Evolutionary conservation across 345 rosid genomes (phyloP).

Genomic region (Pistacia atlantica): DNA sequence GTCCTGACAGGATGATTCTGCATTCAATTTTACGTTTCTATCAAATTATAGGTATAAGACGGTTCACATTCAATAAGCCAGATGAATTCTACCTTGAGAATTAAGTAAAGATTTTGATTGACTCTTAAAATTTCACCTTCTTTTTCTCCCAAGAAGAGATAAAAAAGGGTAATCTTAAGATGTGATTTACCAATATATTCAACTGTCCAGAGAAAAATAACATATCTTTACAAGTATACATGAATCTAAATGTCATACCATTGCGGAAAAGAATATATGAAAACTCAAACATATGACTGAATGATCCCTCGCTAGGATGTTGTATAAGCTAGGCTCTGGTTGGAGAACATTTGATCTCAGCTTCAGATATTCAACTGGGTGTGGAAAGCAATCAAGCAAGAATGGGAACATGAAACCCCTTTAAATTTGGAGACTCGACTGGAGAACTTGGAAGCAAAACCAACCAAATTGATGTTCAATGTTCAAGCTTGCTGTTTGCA

Average conservation of each 20-base stretch:
- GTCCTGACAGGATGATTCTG: no score
- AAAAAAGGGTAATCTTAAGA: background rate
- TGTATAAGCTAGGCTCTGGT: background rate
- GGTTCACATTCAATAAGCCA: background rate
- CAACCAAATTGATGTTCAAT: background rate
- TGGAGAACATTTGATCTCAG: background rate
- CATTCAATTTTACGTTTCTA: background rate
- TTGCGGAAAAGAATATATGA: background rate
- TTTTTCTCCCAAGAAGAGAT: background rate
- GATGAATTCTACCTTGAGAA: no score
- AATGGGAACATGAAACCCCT: background rate
- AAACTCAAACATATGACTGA: background rate
- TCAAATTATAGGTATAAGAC: background rate
- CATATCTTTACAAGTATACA: slow-evolving; percentile 9
- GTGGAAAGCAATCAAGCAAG: background rate
- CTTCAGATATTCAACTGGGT: background rate
- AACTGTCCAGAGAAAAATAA: slow-evolving; percentile 1
- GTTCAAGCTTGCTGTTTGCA: background rate
- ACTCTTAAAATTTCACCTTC: background rate
- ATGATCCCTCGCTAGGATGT: background rate
- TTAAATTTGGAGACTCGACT: background rate
- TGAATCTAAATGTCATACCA: slow-evolving; percentile 7
- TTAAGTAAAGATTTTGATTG: no score
- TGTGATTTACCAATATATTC: background rate
- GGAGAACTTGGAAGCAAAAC: slow-evolving; percentile 3